These are phyloP conservation scores for Cladochytrium tenue DNA, from an alignment of 371 early-diverging fungal genomes.

Conservation along the genomic window DNA sequence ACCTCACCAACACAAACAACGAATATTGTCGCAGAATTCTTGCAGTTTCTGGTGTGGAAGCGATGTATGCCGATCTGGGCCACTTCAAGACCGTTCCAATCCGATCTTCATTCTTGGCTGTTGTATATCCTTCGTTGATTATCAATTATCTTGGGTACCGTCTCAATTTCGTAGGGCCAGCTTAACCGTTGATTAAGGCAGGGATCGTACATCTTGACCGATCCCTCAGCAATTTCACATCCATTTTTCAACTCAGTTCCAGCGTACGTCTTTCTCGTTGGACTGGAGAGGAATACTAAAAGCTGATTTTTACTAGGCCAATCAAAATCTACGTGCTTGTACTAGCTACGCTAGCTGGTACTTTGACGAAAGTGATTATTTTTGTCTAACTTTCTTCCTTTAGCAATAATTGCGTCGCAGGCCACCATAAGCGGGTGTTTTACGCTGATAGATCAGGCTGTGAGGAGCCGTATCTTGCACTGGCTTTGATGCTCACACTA, in stretches of 20 bases:
- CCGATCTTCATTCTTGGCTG: conserved; percentile 27
- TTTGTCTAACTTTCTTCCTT: conserved; percentile 2
- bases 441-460: conserved; percentile 57
- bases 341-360: conserved; percentile 51
- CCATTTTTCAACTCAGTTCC: conserved; percentile 40
- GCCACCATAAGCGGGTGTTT: conserved; percentile 60
- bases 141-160: conserved; percentile 30
- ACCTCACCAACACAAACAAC: no score
- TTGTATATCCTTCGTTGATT: conserved; percentile 47
- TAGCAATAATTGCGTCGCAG: conserved; percentile 62
- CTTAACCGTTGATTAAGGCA: conserved; percentile 35
- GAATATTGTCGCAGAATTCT: conserved; percentile 38
- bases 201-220: conserved; percentile 40
- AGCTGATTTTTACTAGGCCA: conserved; percentile 25
- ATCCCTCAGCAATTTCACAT: conserved; percentile 21
- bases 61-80: conserved; percentile 57
- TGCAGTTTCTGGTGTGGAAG: conserved; percentile 56
- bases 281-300: conserved; percentile 3
- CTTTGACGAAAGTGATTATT: no score
- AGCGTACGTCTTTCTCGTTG: conserved; percentile 8
- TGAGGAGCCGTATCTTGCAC: no score
- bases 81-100: conserved; percentile 48
- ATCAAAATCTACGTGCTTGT: conserved; percentile 41
- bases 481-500: no score
- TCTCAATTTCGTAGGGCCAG: conserved; percentile 33